Evolutionary conservation across 2,329 filamentous ascomycete genomes (phyloP).

Genomic region (Cytospora schulzeri): DNA sequence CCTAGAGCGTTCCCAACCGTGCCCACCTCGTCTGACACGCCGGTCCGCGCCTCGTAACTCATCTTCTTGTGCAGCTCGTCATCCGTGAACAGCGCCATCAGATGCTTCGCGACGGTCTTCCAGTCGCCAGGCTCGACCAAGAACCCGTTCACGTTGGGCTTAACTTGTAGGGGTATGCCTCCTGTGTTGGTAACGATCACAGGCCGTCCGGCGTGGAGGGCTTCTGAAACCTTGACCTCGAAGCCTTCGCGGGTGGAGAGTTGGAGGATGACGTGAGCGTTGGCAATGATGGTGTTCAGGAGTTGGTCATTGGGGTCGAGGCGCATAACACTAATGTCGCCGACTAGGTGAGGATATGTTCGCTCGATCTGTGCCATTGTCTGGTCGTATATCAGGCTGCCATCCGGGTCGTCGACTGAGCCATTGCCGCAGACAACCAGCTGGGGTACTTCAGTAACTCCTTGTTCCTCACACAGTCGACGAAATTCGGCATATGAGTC

Average conservation of each 20-base stretch:
- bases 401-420: slow-evolving; percentile 80
- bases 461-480: slow-evolving; percentile 56
- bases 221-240: slow-evolving; percentile 85
- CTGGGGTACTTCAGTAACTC: slow-evolving; percentile 62
- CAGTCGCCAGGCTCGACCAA: slow-evolving; percentile 72
- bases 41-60: slow-evolving; percentile 62
- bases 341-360: slow-evolving; percentile 61
- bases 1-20: slow-evolving; percentile 77
- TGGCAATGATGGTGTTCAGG: slow-evolving; percentile 74
- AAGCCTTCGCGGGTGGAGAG: slow-evolving; percentile 82
- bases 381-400: slow-evolving; percentile 69
- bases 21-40: slow-evolving; percentile 79
- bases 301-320: slow-evolving; percentile 78
- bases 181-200: slow-evolving; percentile 75
- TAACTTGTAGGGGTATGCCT: slow-evolving; percentile 79
- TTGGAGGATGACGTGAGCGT: slow-evolving; percentile 73
- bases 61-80: slow-evolving; percentile 66
- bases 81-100: slow-evolving; percentile 68
- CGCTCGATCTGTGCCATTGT: slow-evolving; percentile 68
- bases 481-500: slow-evolving; percentile 75
- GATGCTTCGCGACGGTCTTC: slow-evolving; percentile 67
- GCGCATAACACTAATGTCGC: slow-evolving; percentile 74
- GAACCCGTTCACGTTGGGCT: slow-evolving; percentile 71
- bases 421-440: slow-evolving; percentile 79
- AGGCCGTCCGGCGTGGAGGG: slow-evolving; percentile 76